Conservation (phyloP, 2,329 filamentous ascomycete genomes). For the Fusarium pseudograminearum region DNA sequence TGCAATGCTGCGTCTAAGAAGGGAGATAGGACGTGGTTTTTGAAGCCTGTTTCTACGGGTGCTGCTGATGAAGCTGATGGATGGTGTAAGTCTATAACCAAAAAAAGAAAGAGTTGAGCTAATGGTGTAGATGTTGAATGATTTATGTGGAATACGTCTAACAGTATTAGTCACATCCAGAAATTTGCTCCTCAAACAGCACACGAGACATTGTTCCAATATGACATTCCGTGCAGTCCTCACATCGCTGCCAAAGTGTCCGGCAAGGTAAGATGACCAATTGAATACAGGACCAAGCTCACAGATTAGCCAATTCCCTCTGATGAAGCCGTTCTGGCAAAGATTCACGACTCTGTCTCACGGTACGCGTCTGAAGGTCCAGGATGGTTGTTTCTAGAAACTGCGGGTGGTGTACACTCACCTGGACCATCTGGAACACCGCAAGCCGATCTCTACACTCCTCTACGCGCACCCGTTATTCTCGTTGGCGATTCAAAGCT, state of each 20-base stretch:
- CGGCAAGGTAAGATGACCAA: slow-evolving; percentile 53
- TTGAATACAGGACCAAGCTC: background rate
- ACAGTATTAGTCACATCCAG: slow-evolving; percentile 68
- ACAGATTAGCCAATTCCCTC: slow-evolving; percentile 60
- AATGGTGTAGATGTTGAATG: slow-evolving; percentile 16
- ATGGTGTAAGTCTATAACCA: slow-evolving; percentile 58
- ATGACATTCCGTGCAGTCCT: slow-evolving; percentile 79
- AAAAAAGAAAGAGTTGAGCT: background rate
- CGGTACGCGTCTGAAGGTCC: slow-evolving; percentile 59
- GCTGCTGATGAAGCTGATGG: slow-evolving; percentile 77
- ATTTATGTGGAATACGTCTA: background rate
- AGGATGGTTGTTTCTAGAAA: slow-evolving; percentile 80
- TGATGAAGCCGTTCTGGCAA: slow-evolving; percentile 62
- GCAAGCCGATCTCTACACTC: slow-evolving; percentile 82
- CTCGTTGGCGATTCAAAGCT: slow-evolving; percentile 80
- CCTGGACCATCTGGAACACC: slow-evolving; percentile 80
- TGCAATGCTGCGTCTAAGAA: slow-evolving; percentile 69
- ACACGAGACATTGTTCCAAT: slow-evolving; percentile 75
- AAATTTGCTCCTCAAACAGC: slow-evolving; percentile 65
- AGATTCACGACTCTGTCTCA: slow-evolving; percentile 54
- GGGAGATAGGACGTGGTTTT: slow-evolving; percentile 68
- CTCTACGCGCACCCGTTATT: slow-evolving; percentile 78
- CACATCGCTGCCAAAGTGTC: slow-evolving; percentile 74
- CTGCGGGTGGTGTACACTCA: slow-evolving; percentile 84
- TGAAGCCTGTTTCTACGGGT: slow-evolving; percentile 88